Base-by-base conservation (phyloP, 768 basidiomycete genomes). In the Xerocomus spinulosus region DNA sequence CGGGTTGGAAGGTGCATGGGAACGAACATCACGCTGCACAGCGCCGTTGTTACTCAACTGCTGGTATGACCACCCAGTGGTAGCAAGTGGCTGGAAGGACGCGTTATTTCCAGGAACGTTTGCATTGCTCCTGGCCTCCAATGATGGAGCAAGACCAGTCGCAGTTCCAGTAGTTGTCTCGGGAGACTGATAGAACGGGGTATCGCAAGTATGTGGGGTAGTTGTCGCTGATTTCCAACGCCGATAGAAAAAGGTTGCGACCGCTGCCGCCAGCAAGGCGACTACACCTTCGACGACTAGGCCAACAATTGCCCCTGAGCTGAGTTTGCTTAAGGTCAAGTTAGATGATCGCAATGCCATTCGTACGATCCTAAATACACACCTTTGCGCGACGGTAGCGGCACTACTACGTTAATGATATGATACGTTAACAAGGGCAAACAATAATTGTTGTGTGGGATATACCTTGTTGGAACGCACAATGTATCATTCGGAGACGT, bases 241-340 rank as follows among this genome's bases (percentile, higher is more conserved):
- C 17, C 53, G 36, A 23, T 62, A 58, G 46, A 62, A 65, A 25
- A 60, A 36, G 20, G 46, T 26, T 0, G 63, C 62, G 0, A 40
- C 47, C 1, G 20, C 52, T 0, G 50, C 48, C 17, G 62, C 57
- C 1, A 58, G 26, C 26, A 51, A 17, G 13, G 57, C 58, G 3
- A 54, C 24, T 4, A 49, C 47, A 2, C 36, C 46, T 18, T 55
- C 55, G 0, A 64, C 34, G 12, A 51, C 54, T 3, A 65, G 42
- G 9, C 62, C 64, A 23, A 50, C 57, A 14, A 64, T 60, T 9
- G 49, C 52, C 20, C 60, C 63, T 14, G 62, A 52, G 18, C 54
- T 48, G 20, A 64, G 29, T 15, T 35, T 17, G 17, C 60, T 65
- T 40, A 21, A 32, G 18, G 9, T 33, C 5, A 17, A 14, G 24